phyloP scores from a whole-genome alignment of 2,329 filamentous ascomycete genomes.

The Zalaria sp. region DNA sequence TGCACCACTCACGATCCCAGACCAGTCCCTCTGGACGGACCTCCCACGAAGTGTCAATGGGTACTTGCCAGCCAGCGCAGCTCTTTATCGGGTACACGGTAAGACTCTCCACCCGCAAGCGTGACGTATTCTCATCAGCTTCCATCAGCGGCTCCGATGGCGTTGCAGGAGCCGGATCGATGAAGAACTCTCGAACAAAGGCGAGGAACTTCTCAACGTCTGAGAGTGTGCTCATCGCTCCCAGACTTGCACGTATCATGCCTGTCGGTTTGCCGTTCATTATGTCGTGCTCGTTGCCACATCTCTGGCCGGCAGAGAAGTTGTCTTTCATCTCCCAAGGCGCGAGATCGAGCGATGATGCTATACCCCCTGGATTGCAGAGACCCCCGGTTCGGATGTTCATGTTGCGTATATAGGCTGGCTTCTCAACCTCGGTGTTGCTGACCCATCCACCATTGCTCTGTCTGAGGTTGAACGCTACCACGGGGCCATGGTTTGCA shows the following conservation, averaged over 20 bases:
- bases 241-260: constrained; percentile 71
- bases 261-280: constrained; percentile 78
- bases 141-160: constrained; percentile 5
- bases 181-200: constrained; percentile 20
- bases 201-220: constrained; percentile 59
- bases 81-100: constrained; percentile 87
- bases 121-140: constrained; percentile 1
- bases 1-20: constrained; percentile 95
- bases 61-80: constrained; percentile 66
- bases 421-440: constrained; percentile 74
- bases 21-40: constrained; percentile 68
- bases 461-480: constrained; percentile 72
- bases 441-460: constrained; percentile 60
- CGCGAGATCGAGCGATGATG: constrained; percentile 54
- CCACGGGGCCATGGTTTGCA: constrained; percentile 51
- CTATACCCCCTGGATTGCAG: constrained; percentile 83
- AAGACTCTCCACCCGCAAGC: constrained; percentile 31
- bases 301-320: constrained; percentile 72
- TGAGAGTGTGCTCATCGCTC: constrained; percentile 69
- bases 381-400: constrained; percentile 79
- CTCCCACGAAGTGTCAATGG: constrained; percentile 53
- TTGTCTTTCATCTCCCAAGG: constrained; percentile 75
- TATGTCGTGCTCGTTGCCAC: constrained; percentile 69
- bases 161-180: constrained; percentile 7
- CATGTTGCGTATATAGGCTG: constrained; percentile 64